Conservation (phyloP, 495 filamentous ascomycete genomes). For the Lasiosphaeris hirsuta region DNA sequence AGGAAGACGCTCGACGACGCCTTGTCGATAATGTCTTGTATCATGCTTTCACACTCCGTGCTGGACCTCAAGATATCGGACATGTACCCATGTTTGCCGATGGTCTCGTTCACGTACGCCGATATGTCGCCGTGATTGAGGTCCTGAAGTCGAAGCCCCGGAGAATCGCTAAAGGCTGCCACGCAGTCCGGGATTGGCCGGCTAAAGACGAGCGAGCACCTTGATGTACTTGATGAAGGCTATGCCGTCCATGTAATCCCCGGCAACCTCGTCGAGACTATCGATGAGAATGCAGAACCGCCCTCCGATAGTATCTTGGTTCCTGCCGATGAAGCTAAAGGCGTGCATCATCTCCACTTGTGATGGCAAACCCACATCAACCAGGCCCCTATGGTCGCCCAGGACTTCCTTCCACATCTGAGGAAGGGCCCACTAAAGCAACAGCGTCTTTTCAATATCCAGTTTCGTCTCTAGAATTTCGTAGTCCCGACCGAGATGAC, state of each 20-base stretch:
- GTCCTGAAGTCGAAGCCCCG: conserved; percentile 25
- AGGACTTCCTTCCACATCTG: too few species aligned
- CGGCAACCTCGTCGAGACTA: too few species aligned
- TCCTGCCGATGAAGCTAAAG: too few species aligned
- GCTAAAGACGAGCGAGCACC: too few species aligned
- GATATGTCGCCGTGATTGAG: conserved; percentile 25
- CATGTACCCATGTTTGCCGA: conserved; percentile 10
- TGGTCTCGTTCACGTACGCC: conserved; percentile 14
- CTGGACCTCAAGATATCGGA: neutral
- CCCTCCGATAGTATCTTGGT: too few species aligned
- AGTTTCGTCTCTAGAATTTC: conserved; percentile 27
- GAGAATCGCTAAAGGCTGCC: conserved; percentile 2
- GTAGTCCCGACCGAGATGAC: conserved; percentile 25
- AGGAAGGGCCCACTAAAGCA: conserved; percentile 24
- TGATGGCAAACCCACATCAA: too few species aligned
- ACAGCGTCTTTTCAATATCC: conserved; percentile 24
- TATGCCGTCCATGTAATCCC: too few species aligned
- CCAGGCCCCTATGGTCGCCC: too few species aligned
- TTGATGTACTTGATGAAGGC: too few species aligned
- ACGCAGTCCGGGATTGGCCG: conserved; percentile 1
- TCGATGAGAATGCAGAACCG: too few species aligned
- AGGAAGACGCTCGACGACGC: conserved; percentile 39
- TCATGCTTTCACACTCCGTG: neutral
- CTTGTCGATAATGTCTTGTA: conserved; percentile 27
- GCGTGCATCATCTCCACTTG: too few species aligned